Evolutionary conservation across 164 flowering plant genomes (phyloP).

Genomic region (Vitis rotundifolia): DNA sequence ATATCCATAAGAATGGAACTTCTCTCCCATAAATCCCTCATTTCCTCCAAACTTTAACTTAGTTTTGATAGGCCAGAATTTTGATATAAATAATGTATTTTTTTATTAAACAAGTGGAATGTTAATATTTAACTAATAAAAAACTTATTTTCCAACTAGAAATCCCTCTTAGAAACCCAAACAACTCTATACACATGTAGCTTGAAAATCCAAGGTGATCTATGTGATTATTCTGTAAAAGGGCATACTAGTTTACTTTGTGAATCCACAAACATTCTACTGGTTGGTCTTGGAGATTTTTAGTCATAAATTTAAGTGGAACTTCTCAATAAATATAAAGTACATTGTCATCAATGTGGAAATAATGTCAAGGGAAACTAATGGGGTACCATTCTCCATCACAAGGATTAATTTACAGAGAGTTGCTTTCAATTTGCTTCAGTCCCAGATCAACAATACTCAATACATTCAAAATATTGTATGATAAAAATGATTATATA

Average conservation of each 20-base stretch:
- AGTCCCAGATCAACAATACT: conserved; percentile 1
- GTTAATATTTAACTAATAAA: not conserved
- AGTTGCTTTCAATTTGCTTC: not conserved
- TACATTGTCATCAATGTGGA: not conserved
- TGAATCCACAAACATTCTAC: not conserved
- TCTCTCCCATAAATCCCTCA: too few species aligned
- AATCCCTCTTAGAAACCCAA: not conserved
- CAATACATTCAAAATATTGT: not conserved
- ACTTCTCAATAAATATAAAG: too few species aligned
- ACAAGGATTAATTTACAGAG: not conserved
- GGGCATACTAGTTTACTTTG: not conserved
- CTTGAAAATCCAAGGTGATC: not conserved
- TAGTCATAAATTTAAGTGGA: not conserved
- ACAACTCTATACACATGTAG: not conserved
- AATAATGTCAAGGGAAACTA: not conserved
- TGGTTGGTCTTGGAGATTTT: not conserved
- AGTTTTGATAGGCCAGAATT: too few species aligned
- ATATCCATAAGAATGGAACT: too few species aligned
- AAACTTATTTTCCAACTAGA: not conserved
- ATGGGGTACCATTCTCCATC: not conserved
- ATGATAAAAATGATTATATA: conserved; percentile 23
- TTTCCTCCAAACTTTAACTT: too few species aligned
- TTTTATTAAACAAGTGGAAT: not conserved
- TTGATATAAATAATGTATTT: not conserved
- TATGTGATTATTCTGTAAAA: not conserved